These are phyloP conservation scores for Gossypium aridum DNA, from an alignment of 441 rosid genomes.

Conservation along the genomic window DNA sequence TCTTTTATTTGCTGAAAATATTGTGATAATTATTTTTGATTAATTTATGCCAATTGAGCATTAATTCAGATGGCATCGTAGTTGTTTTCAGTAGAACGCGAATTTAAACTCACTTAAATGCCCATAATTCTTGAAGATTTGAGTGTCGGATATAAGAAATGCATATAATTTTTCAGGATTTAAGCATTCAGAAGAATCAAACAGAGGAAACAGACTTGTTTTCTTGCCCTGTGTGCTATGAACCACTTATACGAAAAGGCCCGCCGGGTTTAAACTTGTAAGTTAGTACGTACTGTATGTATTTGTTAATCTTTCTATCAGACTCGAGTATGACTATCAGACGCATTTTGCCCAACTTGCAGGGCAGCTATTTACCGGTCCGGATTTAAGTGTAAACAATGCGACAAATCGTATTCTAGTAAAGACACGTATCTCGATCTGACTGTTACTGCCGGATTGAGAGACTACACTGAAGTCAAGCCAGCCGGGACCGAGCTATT, in stretches of 20 bases:
- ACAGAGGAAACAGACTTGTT: slow-evolving; percentile 47
- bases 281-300: slow-evolving; percentile 18
- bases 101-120: no score
- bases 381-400: slow-evolving; percentile 76
- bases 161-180: slow-evolving; percentile 27
- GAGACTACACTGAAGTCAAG: slow-evolving; percentile 59
- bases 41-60: no score
- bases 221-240: slow-evolving; percentile 80
- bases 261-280: slow-evolving; percentile 90
- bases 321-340: slow-evolving; percentile 3
- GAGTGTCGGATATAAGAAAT: no score
- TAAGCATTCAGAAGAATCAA: slow-evolving; percentile 26
- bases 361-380: slow-evolving; percentile 82
- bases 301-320: neutral
- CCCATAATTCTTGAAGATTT: no score
- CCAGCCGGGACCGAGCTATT: slow-evolving; percentile 69
- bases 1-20: no score
- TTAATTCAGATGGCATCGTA: no score
- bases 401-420: slow-evolving; percentile 76
- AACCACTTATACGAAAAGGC: slow-evolving; percentile 80
- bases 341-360: slow-evolving; percentile 15
- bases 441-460: slow-evolving; percentile 66
- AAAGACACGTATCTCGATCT: slow-evolving; percentile 76
- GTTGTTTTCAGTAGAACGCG: no score
- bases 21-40: no score